Evolutionary conservation across 2,329 filamentous ascomycete genomes (phyloP).

Genomic region (Fusarium solani-melongenae): DNA sequence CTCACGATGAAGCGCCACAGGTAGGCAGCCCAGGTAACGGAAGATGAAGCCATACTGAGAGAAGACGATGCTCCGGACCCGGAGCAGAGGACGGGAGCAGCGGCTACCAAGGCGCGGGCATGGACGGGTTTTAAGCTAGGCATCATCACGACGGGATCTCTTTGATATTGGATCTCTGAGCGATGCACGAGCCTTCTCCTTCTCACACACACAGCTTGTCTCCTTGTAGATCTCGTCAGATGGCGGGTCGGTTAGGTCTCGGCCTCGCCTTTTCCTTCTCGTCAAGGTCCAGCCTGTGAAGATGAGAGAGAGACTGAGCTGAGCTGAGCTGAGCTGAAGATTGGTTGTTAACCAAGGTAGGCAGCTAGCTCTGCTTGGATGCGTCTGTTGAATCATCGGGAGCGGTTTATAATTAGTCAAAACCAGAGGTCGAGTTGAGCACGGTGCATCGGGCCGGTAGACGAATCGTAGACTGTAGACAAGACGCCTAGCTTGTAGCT

Average conservation of each 20-base stretch:
- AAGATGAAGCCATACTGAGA: constrained; percentile 33
- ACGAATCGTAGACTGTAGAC: constrained; percentile 32
- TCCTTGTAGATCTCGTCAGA: constrained; percentile 12
- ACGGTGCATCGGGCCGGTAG: constrained; percentile 45
- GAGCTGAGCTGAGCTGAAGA: constrained; percentile 4
- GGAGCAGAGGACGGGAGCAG: constrained; percentile 23
- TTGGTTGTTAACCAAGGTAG: not conserved
- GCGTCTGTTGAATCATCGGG: constrained; percentile 28
- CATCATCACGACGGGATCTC: constrained; percentile 33
- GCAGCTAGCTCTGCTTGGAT: constrained; percentile 10
- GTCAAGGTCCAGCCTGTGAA: constrained; percentile 34
- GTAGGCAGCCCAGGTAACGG: constrained; percentile 35
- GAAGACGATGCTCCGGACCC: constrained; percentile 29
- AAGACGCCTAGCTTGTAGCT: not conserved
- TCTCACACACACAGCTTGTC: not conserved
- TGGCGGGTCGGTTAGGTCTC: not conserved
- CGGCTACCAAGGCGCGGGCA: constrained; percentile 23
- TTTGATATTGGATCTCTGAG: constrained; percentile 1
- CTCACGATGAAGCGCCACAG: constrained; percentile 37
- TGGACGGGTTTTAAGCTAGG: constrained; percentile 38
- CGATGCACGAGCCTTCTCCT: not conserved
- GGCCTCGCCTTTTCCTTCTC: constrained; percentile 20
- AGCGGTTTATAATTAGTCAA: constrained; percentile 42
- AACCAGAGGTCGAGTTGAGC: constrained; percentile 29
- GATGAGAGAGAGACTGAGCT: constrained; percentile 4